Base-by-base conservation (phyloP, 441 rosid species). In the Jatropha multifida region DNA sequence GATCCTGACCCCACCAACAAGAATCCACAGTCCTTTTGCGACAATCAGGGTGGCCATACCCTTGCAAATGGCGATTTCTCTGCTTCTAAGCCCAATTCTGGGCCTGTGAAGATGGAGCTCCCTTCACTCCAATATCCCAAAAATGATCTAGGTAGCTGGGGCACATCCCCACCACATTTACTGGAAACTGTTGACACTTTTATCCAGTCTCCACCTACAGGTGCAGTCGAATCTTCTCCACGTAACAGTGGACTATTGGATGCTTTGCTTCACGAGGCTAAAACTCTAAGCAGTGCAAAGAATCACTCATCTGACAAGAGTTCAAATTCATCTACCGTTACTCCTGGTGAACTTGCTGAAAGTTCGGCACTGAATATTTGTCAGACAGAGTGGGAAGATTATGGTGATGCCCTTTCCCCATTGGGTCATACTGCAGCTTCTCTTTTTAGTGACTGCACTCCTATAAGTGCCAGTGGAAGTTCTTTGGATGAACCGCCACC, bases 81-180 rank as follows among this genome's bases (percentile, higher is more conserved):
- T 84, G 82, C 98, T 96, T 94, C 97, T 72, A 88, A 82, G 89
- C 90, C 95, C 82, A 55, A 60, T 32, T 77, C 84, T 23, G 96
- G 83, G 94, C 88, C 92, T 79, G 82, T 91, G 98, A 94, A 94
- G 99, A 85, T 87, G 92, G 99, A 96, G 98, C 98, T 96, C 99
- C 99, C 98, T 96, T 96, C 99, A 96, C 94, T 96, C 99, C 99
- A 96, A 96, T 89, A 88, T 91, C 72, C 91, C 77, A 96, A 92
- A 83, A 76, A 85, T 77, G 86, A 87, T 73, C 83, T 90, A 74
- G 87, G 90, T 80, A 86, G 89, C 86, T 89, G 97, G 97, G 93
- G 84, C 74, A 73, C 83, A 56, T 86, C 93, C 74, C 83, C 92
- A 14, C 91, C 87, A 78, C 86, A 88, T 81, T 83, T 89, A 55